Conservation (phyloP, 176 grass and related monocot species). For the Musa schizocarpa region DNA sequence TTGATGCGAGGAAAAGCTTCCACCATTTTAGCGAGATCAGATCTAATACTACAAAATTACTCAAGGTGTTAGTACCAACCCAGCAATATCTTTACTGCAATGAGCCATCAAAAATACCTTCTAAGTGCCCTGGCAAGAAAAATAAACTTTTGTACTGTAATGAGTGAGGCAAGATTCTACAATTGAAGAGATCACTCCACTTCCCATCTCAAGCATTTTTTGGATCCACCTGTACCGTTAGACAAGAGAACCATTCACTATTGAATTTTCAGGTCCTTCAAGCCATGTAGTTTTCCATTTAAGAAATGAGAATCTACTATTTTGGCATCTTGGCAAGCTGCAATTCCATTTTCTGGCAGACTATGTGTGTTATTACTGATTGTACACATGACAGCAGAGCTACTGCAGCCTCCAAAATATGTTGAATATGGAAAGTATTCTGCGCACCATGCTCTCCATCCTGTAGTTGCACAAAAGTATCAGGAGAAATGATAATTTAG, state of each 20-base stretch:
- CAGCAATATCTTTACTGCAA: background rate
- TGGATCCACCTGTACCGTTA: slow-evolving; percentile 25
- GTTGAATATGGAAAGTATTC: slow-evolving; percentile 87
- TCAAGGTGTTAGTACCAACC: background rate
- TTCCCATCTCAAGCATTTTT: background rate
- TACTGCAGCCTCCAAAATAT: slow-evolving; percentile 63
- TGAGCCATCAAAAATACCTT: background rate
- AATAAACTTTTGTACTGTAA: background rate
- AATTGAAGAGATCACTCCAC: background rate
- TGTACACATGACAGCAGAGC: slow-evolving; percentile 32
- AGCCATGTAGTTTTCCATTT: slow-evolving; percentile 43
- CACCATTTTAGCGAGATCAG: background rate
- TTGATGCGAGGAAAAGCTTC: background rate
- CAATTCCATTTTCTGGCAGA: slow-evolving; percentile 76
- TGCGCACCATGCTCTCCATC: slow-evolving; percentile 68
- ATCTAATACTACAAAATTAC: slow-evolving; percentile 1
- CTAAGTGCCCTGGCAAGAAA: background rate
- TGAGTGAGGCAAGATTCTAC: background rate
- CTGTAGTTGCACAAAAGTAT: slow-evolving; percentile 23
- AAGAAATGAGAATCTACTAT: slow-evolving; percentile 29
- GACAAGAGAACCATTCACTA: slow-evolving; percentile 19
- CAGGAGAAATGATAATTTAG: background rate
- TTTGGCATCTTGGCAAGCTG: slow-evolving; percentile 15
- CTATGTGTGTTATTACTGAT: slow-evolving; percentile 25
- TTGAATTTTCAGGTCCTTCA: slow-evolving; percentile 46